Evolutionary conservation across 2,329 filamentous ascomycete species (phyloP).

Genomic region (Boeremia lycopersici): DNA sequence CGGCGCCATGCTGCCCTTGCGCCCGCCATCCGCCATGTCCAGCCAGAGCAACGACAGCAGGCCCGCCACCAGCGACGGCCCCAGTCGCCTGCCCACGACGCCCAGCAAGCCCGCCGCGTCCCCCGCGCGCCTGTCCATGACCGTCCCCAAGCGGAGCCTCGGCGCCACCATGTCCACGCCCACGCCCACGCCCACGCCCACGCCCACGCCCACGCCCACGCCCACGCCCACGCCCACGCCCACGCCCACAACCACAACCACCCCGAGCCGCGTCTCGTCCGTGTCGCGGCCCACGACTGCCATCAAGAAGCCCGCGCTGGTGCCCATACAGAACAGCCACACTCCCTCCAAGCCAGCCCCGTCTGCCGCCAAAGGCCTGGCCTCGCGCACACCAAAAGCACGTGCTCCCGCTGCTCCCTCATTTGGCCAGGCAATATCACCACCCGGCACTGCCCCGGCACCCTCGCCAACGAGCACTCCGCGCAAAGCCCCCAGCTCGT

Average conservation of each 20-base stretch:
- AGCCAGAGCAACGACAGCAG: constrained; percentile 59
- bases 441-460: constrained; percentile 26
- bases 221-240: too few relatives aligned
- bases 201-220: too few relatives aligned
- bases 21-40: constrained; percentile 66
- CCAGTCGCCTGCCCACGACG: constrained; percentile 37
- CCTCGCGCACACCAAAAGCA: constrained; percentile 41
- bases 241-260: constrained; percentile 28
- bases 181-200: too few relatives aligned
- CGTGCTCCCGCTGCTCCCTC: constrained; percentile 40
- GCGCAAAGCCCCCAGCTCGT: constrained; percentile 68
- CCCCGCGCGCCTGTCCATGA: constrained; percentile 39
- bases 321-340: constrained; percentile 33
- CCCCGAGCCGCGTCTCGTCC: constrained; percentile 40
- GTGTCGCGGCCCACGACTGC: constrained; percentile 42
- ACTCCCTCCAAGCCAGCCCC: constrained; percentile 38
- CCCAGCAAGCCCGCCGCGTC: constrained; percentile 30
- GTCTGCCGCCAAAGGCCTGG: constrained; percentile 45
- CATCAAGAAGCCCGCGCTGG: constrained; percentile 37
- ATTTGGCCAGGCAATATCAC: constrained; percentile 45
- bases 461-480: constrained; percentile 39
- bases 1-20: constrained; percentile 65
- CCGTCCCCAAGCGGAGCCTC: constrained; percentile 44
- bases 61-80: constrained; percentile 54
- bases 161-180: constrained; percentile 36